phyloP scores from a whole-genome alignment of 768 basidiomycete genomes.

The Pluteus cervinus region DNA sequence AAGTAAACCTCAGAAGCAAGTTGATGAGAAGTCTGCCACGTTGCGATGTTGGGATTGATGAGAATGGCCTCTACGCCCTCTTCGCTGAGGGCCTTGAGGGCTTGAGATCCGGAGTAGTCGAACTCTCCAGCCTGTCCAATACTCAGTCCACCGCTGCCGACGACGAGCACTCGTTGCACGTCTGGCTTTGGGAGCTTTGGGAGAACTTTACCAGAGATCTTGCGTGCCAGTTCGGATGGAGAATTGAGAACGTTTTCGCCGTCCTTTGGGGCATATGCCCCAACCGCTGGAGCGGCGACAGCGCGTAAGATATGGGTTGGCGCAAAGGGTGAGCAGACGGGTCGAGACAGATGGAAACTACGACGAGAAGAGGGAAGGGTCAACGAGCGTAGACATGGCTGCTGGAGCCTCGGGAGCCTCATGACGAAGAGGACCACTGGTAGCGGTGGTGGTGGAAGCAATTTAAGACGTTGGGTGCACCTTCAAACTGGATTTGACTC shows the following conservation, averaged over 20 bases:
- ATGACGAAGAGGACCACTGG: conserved; percentile 20
- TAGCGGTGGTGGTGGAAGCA: conserved; percentile 6
- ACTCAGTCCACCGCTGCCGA: conserved; percentile 91
- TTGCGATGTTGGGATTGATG: conserved; percentile 98
- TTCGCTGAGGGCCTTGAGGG: conserved; percentile 94
- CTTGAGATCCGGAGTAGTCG: conserved; percentile 98
- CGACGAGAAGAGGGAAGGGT: conserved; percentile 23
- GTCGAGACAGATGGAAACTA: conserved; percentile 43
- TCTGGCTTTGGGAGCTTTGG: conserved; percentile 88
- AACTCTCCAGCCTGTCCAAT: conserved; percentile 99
- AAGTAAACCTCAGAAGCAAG: conserved; percentile 97
- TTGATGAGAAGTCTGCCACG: conserved; percentile 98
- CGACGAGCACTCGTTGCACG: conserved; percentile 92
- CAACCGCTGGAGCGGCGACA: conserved; percentile 71
- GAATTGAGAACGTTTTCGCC: conserved; percentile 83
- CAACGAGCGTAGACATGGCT: conserved; percentile 27
- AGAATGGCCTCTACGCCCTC: conserved; percentile 92
- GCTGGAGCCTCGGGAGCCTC: conserved; percentile 37
- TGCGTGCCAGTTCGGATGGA: conserved; percentile 90
- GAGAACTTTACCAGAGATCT: conserved; percentile 89
- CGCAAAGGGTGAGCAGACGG: conserved; percentile 25
- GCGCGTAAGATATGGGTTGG: conserved; percentile 55
- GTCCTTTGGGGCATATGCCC: conserved; percentile 58
- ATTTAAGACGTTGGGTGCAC: not conserved
- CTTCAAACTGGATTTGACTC: conserved; percentile 10